Conservation (phyloP, 805 yeast genomes). For the Candida qinlingensis region DNA sequence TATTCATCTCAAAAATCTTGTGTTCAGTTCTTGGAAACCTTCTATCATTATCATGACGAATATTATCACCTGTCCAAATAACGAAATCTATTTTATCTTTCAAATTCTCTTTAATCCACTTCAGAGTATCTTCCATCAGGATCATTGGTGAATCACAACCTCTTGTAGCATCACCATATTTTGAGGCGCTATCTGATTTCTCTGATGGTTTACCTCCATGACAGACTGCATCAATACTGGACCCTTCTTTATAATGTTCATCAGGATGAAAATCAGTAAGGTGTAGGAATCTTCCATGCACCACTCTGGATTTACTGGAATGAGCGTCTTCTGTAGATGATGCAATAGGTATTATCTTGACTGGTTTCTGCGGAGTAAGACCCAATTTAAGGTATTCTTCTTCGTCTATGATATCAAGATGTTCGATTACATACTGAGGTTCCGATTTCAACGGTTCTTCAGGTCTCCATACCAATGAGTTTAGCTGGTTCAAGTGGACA, state of each 20-base stretch:
- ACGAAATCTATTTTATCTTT: constrained; percentile 79
- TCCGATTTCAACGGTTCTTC: not conserved
- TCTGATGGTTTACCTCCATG: constrained; percentile 39
- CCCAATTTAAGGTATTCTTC: constrained; percentile 31
- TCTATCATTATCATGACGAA: constrained; percentile 81
- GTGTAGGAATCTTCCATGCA: constrained; percentile 77
- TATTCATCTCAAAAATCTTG: constrained; percentile 67
- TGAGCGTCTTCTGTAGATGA: constrained; percentile 3
- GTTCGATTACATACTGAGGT: constrained; percentile 3
- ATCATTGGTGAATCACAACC: constrained; percentile 76
- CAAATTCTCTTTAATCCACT: constrained; percentile 61
- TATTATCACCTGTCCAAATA: constrained; percentile 88
- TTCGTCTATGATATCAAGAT: constrained; percentile 20
- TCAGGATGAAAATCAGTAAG: constrained; percentile 88
- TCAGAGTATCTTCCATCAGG: constrained; percentile 55
- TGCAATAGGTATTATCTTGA: constrained; percentile 21
- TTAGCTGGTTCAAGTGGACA: not conserved
- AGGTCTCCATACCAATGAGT: too few relatives aligned
- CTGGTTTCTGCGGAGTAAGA: constrained; percentile 36
- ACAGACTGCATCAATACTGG: constrained; percentile 46
- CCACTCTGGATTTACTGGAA: constrained; percentile 4
- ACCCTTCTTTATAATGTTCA: constrained; percentile 51
- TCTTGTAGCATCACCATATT: constrained; percentile 66
- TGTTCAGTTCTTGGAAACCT: constrained; percentile 65
- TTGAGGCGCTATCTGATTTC: constrained; percentile 46